phyloP scores from a whole-genome alignment of 495 filamentous ascomycete genomes.

The Massariosphaeria phaeospora region DNA sequence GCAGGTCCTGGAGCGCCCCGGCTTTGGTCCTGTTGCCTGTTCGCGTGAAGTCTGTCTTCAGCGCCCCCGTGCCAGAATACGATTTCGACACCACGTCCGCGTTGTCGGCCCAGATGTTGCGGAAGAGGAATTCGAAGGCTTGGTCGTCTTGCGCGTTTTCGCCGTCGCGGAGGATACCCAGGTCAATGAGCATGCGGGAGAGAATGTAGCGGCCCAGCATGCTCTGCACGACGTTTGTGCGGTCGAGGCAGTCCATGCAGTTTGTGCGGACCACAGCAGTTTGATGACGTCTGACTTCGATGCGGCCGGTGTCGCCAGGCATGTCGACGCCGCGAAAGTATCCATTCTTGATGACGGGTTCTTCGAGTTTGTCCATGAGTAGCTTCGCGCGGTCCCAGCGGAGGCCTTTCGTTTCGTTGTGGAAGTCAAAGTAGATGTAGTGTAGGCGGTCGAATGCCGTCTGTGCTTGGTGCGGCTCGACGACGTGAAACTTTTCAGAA shows the following conservation, averaged over 20 bases:
- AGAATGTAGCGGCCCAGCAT: conserved; percentile 85
- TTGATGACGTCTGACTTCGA: conserved; percentile 76
- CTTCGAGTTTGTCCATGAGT: conserved; percentile 71
- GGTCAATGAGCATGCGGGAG: conserved; percentile 79
- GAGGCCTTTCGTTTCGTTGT: conserved; percentile 91
- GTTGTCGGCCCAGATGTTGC: conserved; percentile 97
- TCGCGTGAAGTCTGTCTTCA: conserved; percentile 95
- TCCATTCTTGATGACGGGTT: conserved; percentile 65
- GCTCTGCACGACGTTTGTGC: conserved; percentile 95
- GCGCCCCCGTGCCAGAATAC: conserved; percentile 89
- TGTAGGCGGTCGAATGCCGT: conserved; percentile 75
- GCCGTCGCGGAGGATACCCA: conserved; percentile 66
- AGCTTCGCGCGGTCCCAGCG: conserved; percentile 88
- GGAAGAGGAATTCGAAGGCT: conserved; percentile 80
- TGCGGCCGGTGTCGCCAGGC: conserved; percentile 64
- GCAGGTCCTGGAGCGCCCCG: conserved; percentile 75
- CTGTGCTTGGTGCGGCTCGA: conserved; percentile 59
- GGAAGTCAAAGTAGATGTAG: conserved; percentile 97
- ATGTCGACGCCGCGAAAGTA: conserved; percentile 91
- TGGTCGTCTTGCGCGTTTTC: conserved; percentile 65
- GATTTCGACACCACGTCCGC: conserved; percentile 87
- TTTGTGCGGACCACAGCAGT: conserved; percentile 89
- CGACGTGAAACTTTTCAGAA: conserved; percentile 71
- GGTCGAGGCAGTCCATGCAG: conserved; percentile 98
- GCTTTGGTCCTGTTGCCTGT: conserved; percentile 78